Evolutionary conservation across 805 yeast genomes (phyloP), one percentile per base, ranked within the genome.

Genomic region (Candida peoriensis): DNA sequence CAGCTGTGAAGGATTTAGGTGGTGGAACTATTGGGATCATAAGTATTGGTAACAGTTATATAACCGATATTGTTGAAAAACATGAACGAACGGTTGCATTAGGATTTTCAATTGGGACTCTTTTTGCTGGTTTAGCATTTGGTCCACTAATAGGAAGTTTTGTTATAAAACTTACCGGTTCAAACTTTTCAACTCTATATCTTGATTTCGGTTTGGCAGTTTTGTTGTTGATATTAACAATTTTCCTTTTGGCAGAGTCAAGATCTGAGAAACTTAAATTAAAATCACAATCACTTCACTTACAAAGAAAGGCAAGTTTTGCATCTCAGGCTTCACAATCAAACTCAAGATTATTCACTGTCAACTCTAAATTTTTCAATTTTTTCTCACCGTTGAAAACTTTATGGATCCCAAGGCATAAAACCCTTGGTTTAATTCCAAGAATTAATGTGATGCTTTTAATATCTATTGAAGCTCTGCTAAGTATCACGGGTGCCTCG

Each of bases 41-140:
- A 33, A 74, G 81, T 8, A 58, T 81, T 20, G 61, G 76, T 10
- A 79, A 79, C 50, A 74, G 89, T 40, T 87, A 85, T 51, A 68
- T 83, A 13, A 66, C 86, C 4, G 96, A 87, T 59, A 76, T 85
- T 26, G 78, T 78, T 6, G 80, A 77, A 15, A 71, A 84, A 1
- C 67, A 64, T 22, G 66, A 72, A 36, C 61, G 95, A 41, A 70
- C 76, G 16, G 67, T 72, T 34, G 64, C 70, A 15, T 61, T 84
- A 43, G 85, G 89, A 10, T 59, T 75, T 20, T 60, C 73, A 18
- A 63, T 72, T 52, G 84, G 89, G 8, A 57, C 72, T 13, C 57
- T 81, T 32, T 79, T 73, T 47, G 63, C 70, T 4, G 83, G 88
- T 0, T 48, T 76, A 44, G 80, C 81, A 1, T 10, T 70, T 8